Conservation (phyloP, 352 stramenopile species). For the Globisporangium abappressorium region DNA sequence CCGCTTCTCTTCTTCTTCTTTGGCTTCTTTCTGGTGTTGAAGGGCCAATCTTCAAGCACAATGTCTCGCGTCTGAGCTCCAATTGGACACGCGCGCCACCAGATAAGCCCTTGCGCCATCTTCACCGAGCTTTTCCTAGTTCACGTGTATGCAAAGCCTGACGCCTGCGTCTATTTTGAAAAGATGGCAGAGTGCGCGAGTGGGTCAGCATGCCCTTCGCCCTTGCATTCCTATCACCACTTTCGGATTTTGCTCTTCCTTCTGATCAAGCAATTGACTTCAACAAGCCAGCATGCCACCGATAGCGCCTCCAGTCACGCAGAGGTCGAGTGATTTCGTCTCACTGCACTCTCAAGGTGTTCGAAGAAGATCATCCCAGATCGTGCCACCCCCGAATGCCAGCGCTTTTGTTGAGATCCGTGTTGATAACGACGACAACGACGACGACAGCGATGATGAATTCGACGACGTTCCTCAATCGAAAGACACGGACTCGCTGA, state of each 20-base stretch:
- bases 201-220: not conserved
- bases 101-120: not conserved
- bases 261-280: not conserved
- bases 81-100: not conserved
- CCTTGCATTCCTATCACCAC: not conserved
- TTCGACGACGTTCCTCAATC: not conserved
- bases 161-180: not conserved
- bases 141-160: not conserved
- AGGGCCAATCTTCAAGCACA: not conserved
- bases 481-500: conserved; percentile 12
- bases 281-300: not conserved
- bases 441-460: conserved; percentile 4
- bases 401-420: conserved; percentile 10
- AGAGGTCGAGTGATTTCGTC: not conserved
- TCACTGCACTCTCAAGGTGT: conserved; percentile 14
- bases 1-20: not conserved
- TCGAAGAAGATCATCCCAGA: conserved; percentile 16
- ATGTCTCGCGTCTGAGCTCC: not conserved
- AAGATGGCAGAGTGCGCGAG: not conserved
- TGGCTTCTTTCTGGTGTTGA: conserved; percentile 3
- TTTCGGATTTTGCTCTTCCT: not conserved
- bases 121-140: too few relatives aligned
- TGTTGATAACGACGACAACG: conserved; percentile 1
- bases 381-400: conserved; percentile 2
- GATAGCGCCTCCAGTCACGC: not conserved